phyloP scores from a whole-genome alignment of 495 filamentous ascomycete genomes.

The Daldinia bambusicola region DNA sequence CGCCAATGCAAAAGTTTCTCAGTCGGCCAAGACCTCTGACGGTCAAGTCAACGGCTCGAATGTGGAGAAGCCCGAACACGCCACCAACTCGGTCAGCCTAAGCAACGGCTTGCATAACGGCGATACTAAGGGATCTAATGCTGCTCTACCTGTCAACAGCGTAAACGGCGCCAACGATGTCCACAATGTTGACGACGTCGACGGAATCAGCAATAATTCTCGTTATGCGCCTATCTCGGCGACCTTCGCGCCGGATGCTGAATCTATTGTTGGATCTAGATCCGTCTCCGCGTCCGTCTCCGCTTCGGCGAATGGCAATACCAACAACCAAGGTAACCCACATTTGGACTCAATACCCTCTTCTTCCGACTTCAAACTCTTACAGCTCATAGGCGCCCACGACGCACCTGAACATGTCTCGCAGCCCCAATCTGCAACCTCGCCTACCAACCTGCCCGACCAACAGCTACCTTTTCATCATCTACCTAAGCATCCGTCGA shows the following conservation, averaged over 20 bases:
- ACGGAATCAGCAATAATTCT: background rate
- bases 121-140: background rate
- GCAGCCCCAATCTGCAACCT: conserved; percentile 37
- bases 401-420: conserved; percentile 29
- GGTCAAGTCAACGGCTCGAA: conserved; percentile 42
- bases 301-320: conserved; percentile 20
- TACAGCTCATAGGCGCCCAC: conserved; percentile 41
- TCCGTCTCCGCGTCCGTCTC: conserved; percentile 22
- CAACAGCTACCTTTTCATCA: conserved; percentile 28
- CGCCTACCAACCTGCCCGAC: conserved; percentile 23
- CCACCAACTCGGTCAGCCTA: conserved; percentile 17
- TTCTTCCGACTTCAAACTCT: conserved; percentile 30
- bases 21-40: conserved; percentile 39
- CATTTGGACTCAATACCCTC: conserved; percentile 22
- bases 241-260: conserved; percentile 10
- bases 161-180: conserved; percentile 9
- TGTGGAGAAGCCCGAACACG: conserved; percentile 40
- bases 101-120: conserved; percentile 11
- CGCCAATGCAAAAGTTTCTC: conserved; percentile 21
- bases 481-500: conserved; percentile 10
- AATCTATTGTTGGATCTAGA: conserved; percentile 8
- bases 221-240: background rate
- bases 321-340: conserved; percentile 32
- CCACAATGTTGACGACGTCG: background rate
- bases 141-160: conserved; percentile 3